These are phyloP conservation scores for Metschnikowia shivogae DNA, from an alignment of 805 yeast genomes.

Conservation along the genomic window DNA sequence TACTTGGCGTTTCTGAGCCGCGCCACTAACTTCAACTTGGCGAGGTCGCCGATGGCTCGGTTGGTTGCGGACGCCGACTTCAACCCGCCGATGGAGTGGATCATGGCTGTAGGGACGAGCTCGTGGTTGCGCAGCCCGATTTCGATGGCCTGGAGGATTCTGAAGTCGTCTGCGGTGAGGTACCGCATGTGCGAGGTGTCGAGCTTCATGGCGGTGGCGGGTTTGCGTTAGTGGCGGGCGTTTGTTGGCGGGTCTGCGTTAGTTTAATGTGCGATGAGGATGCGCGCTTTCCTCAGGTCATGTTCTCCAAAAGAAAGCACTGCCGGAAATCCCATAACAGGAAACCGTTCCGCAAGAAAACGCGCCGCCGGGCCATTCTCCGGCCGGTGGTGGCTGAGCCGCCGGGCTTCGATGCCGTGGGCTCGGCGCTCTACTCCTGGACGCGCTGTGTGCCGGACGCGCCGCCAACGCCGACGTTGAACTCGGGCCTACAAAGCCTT, in stretches of 20 bases:
- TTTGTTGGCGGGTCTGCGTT: too few species aligned
- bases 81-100: slow-evolving; percentile 74
- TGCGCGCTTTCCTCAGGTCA: background rate
- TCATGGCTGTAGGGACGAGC: slow-evolving; percentile 84
- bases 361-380: slow-evolving; percentile 4
- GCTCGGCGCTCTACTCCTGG: slow-evolving; percentile 18
- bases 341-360: slow-evolving; percentile 8
- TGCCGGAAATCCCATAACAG: slow-evolving; percentile 8
- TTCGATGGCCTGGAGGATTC: slow-evolving; percentile 84
- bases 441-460: background rate
- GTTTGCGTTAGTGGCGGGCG: too few species aligned
- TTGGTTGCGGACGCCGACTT: slow-evolving; percentile 73
- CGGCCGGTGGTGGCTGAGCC: slow-evolving; percentile 5
- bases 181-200: slow-evolving; percentile 94
- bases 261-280: too few species aligned
- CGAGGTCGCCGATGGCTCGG: slow-evolving; percentile 76
- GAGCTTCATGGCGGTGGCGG: slow-evolving; percentile 63
- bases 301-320: slow-evolving; percentile 14
- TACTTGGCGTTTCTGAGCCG: slow-evolving; percentile 85
- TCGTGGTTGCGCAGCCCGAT: slow-evolving; percentile 91
- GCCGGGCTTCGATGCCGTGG: slow-evolving; percentile 16
- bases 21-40: slow-evolving; percentile 76
- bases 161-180: slow-evolving; percentile 83
- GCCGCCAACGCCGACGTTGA: too few species aligned
- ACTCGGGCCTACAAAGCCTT: too few species aligned